Conservation (phyloP, 352 stramenopile genomes). For the Globisporangium uncinulatum region DNA sequence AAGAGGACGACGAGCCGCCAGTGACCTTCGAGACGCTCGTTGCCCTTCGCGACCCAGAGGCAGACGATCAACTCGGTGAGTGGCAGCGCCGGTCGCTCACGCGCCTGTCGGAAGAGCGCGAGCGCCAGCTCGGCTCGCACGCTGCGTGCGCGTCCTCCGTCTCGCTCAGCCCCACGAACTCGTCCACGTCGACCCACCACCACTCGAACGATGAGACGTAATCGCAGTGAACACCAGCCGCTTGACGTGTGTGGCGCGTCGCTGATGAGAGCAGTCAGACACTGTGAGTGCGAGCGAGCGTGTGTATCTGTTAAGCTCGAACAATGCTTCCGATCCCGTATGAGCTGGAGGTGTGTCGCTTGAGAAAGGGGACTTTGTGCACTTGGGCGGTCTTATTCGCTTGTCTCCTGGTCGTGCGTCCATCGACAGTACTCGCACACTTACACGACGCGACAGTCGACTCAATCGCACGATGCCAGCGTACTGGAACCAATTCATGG, state of each 20-base stretch:
- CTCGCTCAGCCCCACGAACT: constrained; percentile 16
- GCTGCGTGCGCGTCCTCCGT: not conserved
- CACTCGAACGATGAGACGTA: constrained; percentile 12
- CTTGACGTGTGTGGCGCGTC: not conserved
- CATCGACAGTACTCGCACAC: too few relatives aligned
- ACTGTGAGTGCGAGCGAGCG: not conserved
- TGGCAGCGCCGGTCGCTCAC: constrained; percentile 28
- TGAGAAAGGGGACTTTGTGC: not conserved
- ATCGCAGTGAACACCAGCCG: not conserved
- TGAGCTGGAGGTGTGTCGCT: not conserved
- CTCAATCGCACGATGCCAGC: constrained; percentile 1
- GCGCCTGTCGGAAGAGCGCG: constrained; percentile 28
- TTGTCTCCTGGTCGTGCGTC: not conserved
- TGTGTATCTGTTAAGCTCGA: not conserved
- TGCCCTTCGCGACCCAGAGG: constrained; percentile 14
- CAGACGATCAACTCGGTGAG: constrained; percentile 15
- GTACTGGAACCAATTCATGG: constrained; percentile 10
- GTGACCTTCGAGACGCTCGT: constrained; percentile 24
- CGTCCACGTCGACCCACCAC: constrained; percentile 26
- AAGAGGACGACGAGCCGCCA: constrained; percentile 7
- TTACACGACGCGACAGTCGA: too few relatives aligned
- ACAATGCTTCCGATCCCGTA: not conserved
- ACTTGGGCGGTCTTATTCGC: not conserved
- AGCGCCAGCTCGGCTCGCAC: constrained; percentile 14
- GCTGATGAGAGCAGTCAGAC: not conserved